Base-by-base conservation (phyloP, 768 basidiomycete species). In the Russula abietina region DNA sequence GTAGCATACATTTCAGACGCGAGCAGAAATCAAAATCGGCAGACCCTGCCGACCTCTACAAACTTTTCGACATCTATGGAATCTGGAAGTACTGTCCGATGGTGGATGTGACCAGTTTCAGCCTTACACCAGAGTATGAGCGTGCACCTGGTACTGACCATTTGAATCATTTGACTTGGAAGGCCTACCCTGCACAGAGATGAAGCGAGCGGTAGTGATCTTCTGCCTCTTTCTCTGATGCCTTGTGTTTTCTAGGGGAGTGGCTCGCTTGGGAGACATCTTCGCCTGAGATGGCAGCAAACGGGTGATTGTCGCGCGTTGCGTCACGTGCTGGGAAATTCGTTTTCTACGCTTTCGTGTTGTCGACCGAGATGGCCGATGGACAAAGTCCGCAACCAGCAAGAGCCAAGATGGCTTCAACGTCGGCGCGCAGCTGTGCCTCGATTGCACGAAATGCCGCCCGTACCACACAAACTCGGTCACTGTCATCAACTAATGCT, bases 61-160 rank as follows among this genome's bases (percentile, higher is more conserved):
- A 98, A 96, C 70, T 82, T 87, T 71, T 96, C 94, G 26, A 96
- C 88, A 69, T 95, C 89, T 59, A 98, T 80, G 1, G 86, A 79
- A 32, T 80, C 78, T 2, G 92, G 91, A 19, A 97, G 73, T 9
- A 80, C 80, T 49, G 77, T 78, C 89, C 49, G 11, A 49, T 26
- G 53, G 32, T 41, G 26, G 8, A 55, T 54, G 1, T 59, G 30
- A 55, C n/a, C 22, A 10, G n/a, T 26, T 26, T 38, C 22, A 60
- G 36, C 14, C 41, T 26, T n/a, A 56, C 45, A 3, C 2, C 32
- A 55, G 11, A 43, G 33, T n/a, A 17, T 53, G 10, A n/a, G 19
- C 45, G n/a, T 22, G n/a, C n/a, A 11, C n/a, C 4, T 9, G 4
- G 26, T 24, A 69, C 78, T 65, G 63, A 82, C 82, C 78, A 52